Percentiles rank a stretch among this genome's conserved stretches.
These are phyloP conservation scores for Saccharomycopsis javanensis DNA, from an alignment of 805 yeast genomes.

Conservation along the genomic window DNA sequence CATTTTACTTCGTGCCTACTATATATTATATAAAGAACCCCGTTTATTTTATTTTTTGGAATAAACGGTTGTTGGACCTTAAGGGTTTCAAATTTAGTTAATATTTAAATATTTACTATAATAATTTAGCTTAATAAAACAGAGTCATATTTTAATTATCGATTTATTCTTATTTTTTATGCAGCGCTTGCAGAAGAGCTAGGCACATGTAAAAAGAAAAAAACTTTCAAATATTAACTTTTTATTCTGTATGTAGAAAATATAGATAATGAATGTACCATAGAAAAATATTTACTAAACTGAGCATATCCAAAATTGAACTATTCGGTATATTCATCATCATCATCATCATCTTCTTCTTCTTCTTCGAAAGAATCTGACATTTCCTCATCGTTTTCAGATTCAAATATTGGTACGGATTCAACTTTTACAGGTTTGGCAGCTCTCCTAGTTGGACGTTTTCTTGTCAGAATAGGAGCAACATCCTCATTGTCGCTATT, in stretches of 20 bases:
- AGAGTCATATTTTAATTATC: not conserved
- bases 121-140: too few relatives aligned
- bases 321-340: not conserved
- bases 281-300: not conserved
- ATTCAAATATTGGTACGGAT: not conserved
- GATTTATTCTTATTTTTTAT: not conserved
- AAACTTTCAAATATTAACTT: too few relatives aligned
- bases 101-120: not conserved
- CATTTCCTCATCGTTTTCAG: not conserved
- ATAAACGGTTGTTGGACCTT: not conserved
- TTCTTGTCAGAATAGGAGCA: not conserved
- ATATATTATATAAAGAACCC: too few relatives aligned
- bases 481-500: conserved; percentile 2
- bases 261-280: not conserved
- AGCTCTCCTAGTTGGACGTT: not conserved
- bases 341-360: not conserved
- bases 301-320: not conserved
- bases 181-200: not conserved
- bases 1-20: not conserved
- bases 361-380: not conserved
- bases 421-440: not conserved
- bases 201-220: too few relatives aligned
- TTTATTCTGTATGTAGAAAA: too few relatives aligned
- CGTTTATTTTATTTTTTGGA: too few relatives aligned
- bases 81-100: not conserved